Evolutionary conservation across 352 stramenopile species (phyloP).

Genomic region (Globisporangium barbulae): DNA sequence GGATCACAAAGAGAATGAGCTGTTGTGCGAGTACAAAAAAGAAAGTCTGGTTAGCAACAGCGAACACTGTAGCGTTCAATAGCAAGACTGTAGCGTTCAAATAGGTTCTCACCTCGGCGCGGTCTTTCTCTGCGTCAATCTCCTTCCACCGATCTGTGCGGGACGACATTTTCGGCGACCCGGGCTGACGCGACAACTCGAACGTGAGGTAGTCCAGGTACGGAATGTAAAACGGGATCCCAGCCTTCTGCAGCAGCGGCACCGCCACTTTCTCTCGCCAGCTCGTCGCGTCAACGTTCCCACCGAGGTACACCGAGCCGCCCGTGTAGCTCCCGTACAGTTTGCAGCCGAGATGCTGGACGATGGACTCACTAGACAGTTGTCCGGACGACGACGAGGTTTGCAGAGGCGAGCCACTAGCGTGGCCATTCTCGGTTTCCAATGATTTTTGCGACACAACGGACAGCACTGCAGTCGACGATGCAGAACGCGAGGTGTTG

Average conservation of each 20-base stretch:
- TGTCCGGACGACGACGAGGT: conserved; percentile 11
- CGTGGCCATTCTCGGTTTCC: conserved; percentile 25
- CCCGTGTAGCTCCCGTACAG: conserved; percentile 43
- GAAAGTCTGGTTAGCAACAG: background rate
- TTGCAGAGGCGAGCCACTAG: background rate
- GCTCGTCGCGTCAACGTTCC: conserved; percentile 64
- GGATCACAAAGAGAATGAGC: conserved; percentile 83
- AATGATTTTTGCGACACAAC: conserved; percentile 31
- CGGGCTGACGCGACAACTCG: conserved; percentile 38
- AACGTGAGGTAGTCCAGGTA: conserved; percentile 71
- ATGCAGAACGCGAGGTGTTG: conserved; percentile 61
- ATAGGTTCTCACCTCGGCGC: conserved; percentile 42
- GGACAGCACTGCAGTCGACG: conserved; percentile 51
- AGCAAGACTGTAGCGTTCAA: background rate
- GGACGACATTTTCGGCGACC: conserved; percentile 25
- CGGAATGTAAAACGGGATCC: conserved; percentile 74
- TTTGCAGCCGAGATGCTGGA: conserved; percentile 42
- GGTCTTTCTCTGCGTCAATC: conserved; percentile 56
- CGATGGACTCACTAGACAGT: conserved; percentile 24
- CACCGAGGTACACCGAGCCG: conserved; percentile 70
- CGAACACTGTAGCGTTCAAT: background rate
- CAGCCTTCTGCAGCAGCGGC: conserved; percentile 62
- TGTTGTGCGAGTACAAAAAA: conserved; percentile 8
- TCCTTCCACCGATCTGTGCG: conserved; percentile 45
- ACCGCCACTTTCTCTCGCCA: conserved; percentile 78